Evolutionary conservation across 1,139 yeast species (phyloP).

Genomic region (Geotrichum carabidarum): DNA sequence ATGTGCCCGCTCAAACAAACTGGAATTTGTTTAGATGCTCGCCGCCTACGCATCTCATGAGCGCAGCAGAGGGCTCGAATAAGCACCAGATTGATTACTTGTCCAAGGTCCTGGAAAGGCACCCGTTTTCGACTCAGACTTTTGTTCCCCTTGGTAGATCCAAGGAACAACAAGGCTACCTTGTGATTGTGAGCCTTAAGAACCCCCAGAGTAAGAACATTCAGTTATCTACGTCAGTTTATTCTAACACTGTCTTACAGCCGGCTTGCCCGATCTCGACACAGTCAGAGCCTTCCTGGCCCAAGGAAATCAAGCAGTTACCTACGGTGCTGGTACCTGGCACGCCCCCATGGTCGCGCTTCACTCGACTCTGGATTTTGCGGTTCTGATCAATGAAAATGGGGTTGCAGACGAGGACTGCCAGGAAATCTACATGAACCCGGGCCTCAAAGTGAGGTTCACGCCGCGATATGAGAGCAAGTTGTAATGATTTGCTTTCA

Average conservation of each 20-base stretch:
- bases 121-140: conserved; percentile 86
- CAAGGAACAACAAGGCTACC: conserved; percentile 48
- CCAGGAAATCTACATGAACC: conserved; percentile 68
- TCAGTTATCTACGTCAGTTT: not conserved
- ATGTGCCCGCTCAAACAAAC: conserved; percentile 49
- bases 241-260: conserved; percentile 24
- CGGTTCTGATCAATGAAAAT: conserved; percentile 78
- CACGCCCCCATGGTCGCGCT: conserved; percentile 93
- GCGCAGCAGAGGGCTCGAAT: conserved; percentile 16
- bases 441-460: conserved; percentile 29
- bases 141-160: conserved; percentile 81
- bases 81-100: conserved; percentile 37
- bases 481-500: too few species aligned
- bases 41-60: conserved; percentile 61
- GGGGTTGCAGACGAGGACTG: conserved; percentile 77
- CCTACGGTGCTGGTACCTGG: conserved; percentile 77
- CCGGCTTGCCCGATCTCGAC: conserved; percentile 56
- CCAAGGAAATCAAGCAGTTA: conserved; percentile 79
- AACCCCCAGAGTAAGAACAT: conserved; percentile 30
- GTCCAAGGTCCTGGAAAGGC: conserved; percentile 77
- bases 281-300: conserved; percentile 65
- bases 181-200: conserved; percentile 75
- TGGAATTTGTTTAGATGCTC: conserved; percentile 82
- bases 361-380: conserved; percentile 60
- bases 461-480: too few species aligned